Percentiles rank a stretch among this genome's conserved stretches.
Conservation (phyloP, 2,329 filamentous ascomycete species). For the Claviceps arundinis region DNA sequence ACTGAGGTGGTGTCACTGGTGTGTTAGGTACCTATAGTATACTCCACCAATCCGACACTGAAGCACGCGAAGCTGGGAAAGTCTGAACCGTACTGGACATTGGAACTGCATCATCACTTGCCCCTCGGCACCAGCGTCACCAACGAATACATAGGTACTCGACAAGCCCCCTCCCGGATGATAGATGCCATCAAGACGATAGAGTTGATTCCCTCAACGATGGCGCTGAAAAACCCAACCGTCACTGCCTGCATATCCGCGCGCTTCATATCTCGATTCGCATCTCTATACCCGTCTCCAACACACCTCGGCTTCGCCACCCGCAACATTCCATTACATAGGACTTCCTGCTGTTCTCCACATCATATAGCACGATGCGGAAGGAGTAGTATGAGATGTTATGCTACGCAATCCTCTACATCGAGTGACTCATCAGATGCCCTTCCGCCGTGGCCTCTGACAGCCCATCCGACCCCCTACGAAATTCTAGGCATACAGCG, state of each 20-base stretch:
- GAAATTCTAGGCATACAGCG: conserved; percentile 59
- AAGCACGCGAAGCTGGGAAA: background rate
- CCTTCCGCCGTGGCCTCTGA: conserved; percentile 31
- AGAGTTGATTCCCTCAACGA: background rate
- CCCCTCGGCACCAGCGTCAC: background rate
- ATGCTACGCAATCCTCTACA: conserved; percentile 1
- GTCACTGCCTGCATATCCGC: background rate
- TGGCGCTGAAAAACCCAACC: background rate
- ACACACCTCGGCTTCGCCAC: background rate
- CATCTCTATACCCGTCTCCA: background rate
- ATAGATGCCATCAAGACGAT: too few relatives aligned
- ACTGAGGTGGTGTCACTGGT: too few relatives aligned
- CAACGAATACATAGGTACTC: background rate
- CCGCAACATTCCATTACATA: background rate
- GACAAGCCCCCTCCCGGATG: too few relatives aligned
- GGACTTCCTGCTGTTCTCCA: background rate
- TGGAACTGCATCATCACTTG: background rate
- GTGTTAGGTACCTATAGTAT: too few relatives aligned
- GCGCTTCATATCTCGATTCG: background rate
- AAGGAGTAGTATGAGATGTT: background rate
- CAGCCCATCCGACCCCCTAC: conserved; percentile 62
- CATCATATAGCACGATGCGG: background rate
- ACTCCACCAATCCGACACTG: background rate
- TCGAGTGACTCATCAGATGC: background rate
- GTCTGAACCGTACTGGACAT: background rate